Percentiles rank a stretch among this genome's conserved stretches.
These are phyloP conservation scores for Blastomyces parvus DNA, from an alignment of 2,329 filamentous ascomycete genomes.

Conservation along the genomic window DNA sequence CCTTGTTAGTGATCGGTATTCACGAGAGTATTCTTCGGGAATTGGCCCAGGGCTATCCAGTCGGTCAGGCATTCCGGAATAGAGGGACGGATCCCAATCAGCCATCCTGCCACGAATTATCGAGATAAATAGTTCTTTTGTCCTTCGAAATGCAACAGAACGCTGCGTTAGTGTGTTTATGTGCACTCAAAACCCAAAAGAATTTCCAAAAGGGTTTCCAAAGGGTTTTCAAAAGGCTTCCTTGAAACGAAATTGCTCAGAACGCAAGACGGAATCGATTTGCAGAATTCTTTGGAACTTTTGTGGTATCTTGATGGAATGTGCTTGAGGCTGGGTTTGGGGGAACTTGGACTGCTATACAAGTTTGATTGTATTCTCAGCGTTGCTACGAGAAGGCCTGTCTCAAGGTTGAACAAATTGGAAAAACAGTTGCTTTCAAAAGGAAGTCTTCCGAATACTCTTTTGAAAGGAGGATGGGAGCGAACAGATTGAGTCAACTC, in stretches of 20 bases:
- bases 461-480: neutral
- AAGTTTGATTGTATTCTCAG: neutral
- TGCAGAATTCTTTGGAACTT: neutral
- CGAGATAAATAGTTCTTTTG: neutral
- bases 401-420: neutral
- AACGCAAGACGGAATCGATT: neutral
- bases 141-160: neutral
- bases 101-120: neutral
- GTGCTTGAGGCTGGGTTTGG: neutral
- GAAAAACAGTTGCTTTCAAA: neutral
- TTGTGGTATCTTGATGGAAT: neutral
- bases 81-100: neutral
- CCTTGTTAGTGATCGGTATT: conserved; percentile 10
- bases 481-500: neutral
- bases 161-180: neutral
- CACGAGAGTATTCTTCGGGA: neutral
- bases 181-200: neutral
- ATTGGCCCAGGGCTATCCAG: conserved; percentile 5
- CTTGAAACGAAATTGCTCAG: neutral
- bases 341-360: neutral
- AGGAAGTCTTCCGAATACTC: neutral
- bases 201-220: neutral
- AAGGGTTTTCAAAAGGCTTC: neutral
- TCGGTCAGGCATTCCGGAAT: neutral
- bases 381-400: neutral